Base-by-base conservation (phyloP, 2,329 filamentous ascomycete species). In the Escovopsis sp. region DNA sequence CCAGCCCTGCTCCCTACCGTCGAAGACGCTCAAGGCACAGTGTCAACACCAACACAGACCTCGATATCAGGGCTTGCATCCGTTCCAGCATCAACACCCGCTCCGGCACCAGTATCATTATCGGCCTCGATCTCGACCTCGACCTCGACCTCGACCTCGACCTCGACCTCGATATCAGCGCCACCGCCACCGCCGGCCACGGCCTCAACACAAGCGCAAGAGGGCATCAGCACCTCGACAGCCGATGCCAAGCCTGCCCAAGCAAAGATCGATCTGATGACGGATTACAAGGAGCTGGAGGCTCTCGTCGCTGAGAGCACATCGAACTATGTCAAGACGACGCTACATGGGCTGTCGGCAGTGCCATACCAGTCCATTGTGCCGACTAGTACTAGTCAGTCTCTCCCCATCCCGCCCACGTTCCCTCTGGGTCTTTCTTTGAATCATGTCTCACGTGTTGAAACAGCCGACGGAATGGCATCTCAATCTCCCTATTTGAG, bases 261-360 rank as follows among this genome's bases (percentile, higher is more conserved):
- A 34, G 53, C 54, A 2, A 59, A 59, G 47, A 47, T 56, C 33
- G 57, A 61, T 35, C 42, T 56, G 35, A 56, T 55, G 45, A 63
- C 57, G 7, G 63, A 67, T 43, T 64, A 64, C 40, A 62, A 66
- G 46, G 64, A 66, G 36, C 53, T 67, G 6, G 60, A 65, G 45
- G 64, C 64, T 7, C 51, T 67, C 19, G 64, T 67, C 10, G 64
- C 62, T 0, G 62, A 66, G 48, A 67, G 64, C 47, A 67, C 64
- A 1, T 62, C 61, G 9, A 63, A 67, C 43, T 67, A 67, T 41
- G 65, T 67, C 35, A 62, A 62, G 44, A 67, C 60, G 4, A 67
- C 65, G 3, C 51, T 67, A 7, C 59, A 65, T 46, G 63, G 61
- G 23, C 47, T 67, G 11, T 67, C 65, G 3, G 63, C 64, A 18